Evolutionary conservation across 106 monocot genomes (phyloP).

Genomic region (Acorus gramineus): DNA sequence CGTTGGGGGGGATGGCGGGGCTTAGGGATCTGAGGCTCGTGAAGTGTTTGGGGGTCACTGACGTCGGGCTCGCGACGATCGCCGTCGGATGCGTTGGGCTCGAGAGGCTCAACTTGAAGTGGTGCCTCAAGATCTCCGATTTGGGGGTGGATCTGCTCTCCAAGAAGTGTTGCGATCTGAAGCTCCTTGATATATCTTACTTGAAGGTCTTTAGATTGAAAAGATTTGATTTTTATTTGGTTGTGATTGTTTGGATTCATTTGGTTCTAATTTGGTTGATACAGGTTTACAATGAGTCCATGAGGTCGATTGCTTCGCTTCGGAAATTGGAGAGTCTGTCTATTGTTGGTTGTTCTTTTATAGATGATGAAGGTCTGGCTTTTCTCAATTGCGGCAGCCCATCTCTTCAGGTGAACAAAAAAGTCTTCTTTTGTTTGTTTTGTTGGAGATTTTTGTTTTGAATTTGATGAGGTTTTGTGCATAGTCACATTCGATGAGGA

Average conservation of each 20-base stretch:
- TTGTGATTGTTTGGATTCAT: not conserved
- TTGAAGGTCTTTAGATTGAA: slow-evolving; percentile 32
- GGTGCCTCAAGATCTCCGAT: slow-evolving; percentile 76
- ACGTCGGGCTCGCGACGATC: slow-evolving; percentile 69
- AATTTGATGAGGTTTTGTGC: not conserved
- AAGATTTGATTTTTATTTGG: not conserved
- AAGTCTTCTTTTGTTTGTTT: not conserved
- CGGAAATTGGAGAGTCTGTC: slow-evolving; percentile 51
- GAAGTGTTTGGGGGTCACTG: slow-evolving; percentile 69
- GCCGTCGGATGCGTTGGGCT: slow-evolving; percentile 51
- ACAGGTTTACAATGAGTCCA: slow-evolving; percentile 68
- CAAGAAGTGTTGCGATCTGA: slow-evolving; percentile 67
- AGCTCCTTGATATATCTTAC: slow-evolving; percentile 58
- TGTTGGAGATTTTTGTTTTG: not conserved
- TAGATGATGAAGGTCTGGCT: slow-evolving; percentile 60
- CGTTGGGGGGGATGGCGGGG: slow-evolving; percentile 32
- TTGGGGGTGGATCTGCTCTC: slow-evolving; percentile 67
- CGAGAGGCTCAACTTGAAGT: slow-evolving; percentile 58
- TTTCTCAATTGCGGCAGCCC: slow-evolving; percentile 45
- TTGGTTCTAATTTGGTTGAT: not conserved
- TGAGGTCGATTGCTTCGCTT: slow-evolving; percentile 51
- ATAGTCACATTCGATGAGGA: no score
- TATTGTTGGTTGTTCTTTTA: slow-evolving; percentile 49
- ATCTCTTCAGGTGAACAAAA: slow-evolving; percentile 44
- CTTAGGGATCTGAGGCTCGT: slow-evolving; percentile 50